Evolutionary conservation across 768 basidiomycete genomes (phyloP).

Genomic region (Rossbeevera mucosa): DNA sequence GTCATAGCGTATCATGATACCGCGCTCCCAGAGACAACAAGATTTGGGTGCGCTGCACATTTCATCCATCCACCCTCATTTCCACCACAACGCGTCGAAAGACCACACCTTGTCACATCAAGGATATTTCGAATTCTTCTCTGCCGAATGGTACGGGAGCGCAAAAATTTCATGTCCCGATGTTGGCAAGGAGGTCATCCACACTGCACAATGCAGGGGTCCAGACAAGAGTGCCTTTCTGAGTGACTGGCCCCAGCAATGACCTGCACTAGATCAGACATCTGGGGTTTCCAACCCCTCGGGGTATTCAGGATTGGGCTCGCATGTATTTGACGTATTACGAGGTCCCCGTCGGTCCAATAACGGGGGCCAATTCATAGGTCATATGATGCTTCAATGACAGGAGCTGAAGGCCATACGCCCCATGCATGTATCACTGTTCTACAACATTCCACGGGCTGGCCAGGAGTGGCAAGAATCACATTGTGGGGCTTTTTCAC

Average conservation of each 20-base stretch:
- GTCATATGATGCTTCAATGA: conserved; percentile 3
- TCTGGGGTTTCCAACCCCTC: neutral
- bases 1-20: conserved; percentile 1
- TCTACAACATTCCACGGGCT: neutral
- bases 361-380: conserved; percentile 5
- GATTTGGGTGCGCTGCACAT: conserved; percentile 1
- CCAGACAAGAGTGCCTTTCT: conserved; percentile 2
- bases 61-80: conserved; percentile 8
- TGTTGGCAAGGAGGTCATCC: conserved; percentile 10
- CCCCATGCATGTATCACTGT: conserved; percentile 12
- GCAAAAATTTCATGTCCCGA: conserved; percentile 16
- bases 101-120: conserved; percentile 17
- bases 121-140: conserved; percentile 8
- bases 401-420: conserved; percentile 1
- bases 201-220: conserved; percentile 9
- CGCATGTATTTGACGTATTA: conserved; percentile 5
- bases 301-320: neutral
- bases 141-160: neutral
- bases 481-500: neutral
- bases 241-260: neutral
- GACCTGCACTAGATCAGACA: neutral
- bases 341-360: conserved; percentile 4
- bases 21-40: neutral
- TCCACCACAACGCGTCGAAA: conserved; percentile 11
- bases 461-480: conserved; percentile 2